Conservation (phyloP, 441 rosid species). For the Populus trichocarpa region DNA sequence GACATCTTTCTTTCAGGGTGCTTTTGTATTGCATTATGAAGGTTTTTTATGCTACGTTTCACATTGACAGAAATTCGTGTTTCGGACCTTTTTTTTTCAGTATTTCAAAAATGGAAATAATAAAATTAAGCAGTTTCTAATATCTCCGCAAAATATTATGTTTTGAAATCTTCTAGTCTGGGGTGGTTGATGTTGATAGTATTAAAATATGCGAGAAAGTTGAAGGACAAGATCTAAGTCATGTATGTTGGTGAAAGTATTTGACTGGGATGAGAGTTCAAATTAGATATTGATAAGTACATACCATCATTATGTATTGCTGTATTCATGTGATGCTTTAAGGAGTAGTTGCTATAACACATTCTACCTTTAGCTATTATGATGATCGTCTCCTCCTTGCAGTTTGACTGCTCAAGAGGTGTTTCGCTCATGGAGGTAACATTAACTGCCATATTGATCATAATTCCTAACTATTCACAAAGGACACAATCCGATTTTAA, state of each 20-base stretch:
- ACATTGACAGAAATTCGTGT: neutral
- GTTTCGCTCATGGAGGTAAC: constrained; percentile 76
- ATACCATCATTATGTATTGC: neutral
- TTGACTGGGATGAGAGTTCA: neutral
- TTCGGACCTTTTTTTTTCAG: neutral
- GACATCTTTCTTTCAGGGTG: neutral
- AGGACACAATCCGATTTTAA: neutral
- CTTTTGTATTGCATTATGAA: neutral
- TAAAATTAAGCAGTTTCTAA: neutral
- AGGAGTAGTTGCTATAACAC: constrained; percentile 7
- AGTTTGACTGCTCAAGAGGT: constrained; percentile 89
- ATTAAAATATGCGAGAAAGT: neutral
- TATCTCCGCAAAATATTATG: neutral
- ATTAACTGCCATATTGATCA: neutral
- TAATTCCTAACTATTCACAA: neutral
- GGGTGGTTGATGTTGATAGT: neutral
- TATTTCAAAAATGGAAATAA: neutral
- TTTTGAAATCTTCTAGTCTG: neutral
- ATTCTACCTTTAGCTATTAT: constrained; percentile 11
- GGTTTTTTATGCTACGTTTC: neutral
- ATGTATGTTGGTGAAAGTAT: neutral
- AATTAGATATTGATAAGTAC: neutral
- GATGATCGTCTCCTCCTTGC: constrained; percentile 18
- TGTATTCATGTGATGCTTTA: neutral
- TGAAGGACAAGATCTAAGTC: neutral